These are phyloP conservation scores for Leccinum aurantiacum DNA, from an alignment of 768 basidiomycete genomes.

Conservation along the genomic window DNA sequence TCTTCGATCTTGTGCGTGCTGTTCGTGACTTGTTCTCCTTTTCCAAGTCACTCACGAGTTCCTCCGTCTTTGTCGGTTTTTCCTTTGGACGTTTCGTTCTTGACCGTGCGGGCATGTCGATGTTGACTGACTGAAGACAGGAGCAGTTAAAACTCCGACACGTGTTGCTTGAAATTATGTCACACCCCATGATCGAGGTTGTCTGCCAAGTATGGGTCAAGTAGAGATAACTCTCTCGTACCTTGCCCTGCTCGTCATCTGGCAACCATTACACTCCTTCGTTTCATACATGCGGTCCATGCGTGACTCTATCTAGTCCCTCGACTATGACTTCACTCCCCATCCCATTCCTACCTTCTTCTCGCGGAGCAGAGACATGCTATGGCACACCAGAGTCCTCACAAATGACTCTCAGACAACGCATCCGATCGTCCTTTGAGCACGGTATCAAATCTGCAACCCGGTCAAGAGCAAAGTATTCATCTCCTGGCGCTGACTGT, in stretches of 20 bases:
- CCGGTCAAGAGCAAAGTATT: slow-evolving; percentile 48
- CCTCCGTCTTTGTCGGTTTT: slow-evolving; percentile 18
- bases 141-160: slow-evolving; percentile 34
- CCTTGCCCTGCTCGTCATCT: too few relatives aligned
- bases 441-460: slow-evolving; percentile 66
- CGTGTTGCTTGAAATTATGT: slow-evolving; percentile 7
- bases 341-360: slow-evolving; percentile 40
- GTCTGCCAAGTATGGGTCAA: too few relatives aligned
- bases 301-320: too few relatives aligned
- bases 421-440: slow-evolving; percentile 65
- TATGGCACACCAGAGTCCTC: slow-evolving; percentile 40
- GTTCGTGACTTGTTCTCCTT: slow-evolving; percentile 32
- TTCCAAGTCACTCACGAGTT: slow-evolving; percentile 27
- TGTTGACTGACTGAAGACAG: slow-evolving; percentile 22
- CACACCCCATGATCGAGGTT: too few relatives aligned
- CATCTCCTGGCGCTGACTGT: slow-evolving; percentile 40
- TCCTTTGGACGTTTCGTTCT: slow-evolving; percentile 38
- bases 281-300: too few relatives aligned
- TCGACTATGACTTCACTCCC: slow-evolving; percentile 5
- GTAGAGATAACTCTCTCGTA: too few relatives aligned
- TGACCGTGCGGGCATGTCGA: slow-evolving; percentile 47
- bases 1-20: slow-evolving; percentile 27
- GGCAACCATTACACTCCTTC: too few relatives aligned
- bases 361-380: slow-evolving; percentile 36
- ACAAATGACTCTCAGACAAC: slow-evolving; percentile 54